Conservation (phyloP, 2,329 filamentous ascomycete species). For the Nothopassalora personata region DNA sequence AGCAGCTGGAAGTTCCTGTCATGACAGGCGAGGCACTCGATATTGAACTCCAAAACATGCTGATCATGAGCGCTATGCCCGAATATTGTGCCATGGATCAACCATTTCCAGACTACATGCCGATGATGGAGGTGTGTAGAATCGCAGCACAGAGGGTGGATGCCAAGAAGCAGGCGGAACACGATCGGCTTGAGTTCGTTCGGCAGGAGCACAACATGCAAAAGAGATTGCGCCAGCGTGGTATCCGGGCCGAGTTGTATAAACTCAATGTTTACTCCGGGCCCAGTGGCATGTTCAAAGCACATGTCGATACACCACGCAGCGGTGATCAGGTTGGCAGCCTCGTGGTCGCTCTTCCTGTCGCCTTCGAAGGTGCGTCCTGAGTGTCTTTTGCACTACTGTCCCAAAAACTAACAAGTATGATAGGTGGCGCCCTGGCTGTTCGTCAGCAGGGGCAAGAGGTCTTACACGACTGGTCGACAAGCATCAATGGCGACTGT, state of each 20-base stretch:
- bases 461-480: slow-evolving; percentile 41
- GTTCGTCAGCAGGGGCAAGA: slow-evolving; percentile 39
- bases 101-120: background rate
- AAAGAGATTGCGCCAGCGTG: slow-evolving; percentile 7
- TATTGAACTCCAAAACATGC: background rate
- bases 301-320: slow-evolving; percentile 21
- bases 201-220: slow-evolving; percentile 6
- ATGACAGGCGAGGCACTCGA: background rate
- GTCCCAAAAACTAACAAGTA: too few species aligned
- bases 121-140: background rate
- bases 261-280: slow-evolving; percentile 47
- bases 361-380: slow-evolving; percentile 3
- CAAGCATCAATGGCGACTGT: background rate
- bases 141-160: background rate
- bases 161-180: background rate
- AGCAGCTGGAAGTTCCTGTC: background rate
- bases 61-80: background rate
- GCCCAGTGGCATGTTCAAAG: slow-evolving; percentile 12
- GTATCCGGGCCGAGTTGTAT: slow-evolving; percentile 50
- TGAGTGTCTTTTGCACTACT: background rate
- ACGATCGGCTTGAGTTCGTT: background rate
- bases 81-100: background rate
- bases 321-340: slow-evolving; percentile 13
- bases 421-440: slow-evolving; percentile 37
- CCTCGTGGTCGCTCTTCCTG: slow-evolving; percentile 17